Evolutionary conservation across 192 early-diverging fungal genomes (phyloP).

Genomic region (Powellomyces hirtus): DNA sequence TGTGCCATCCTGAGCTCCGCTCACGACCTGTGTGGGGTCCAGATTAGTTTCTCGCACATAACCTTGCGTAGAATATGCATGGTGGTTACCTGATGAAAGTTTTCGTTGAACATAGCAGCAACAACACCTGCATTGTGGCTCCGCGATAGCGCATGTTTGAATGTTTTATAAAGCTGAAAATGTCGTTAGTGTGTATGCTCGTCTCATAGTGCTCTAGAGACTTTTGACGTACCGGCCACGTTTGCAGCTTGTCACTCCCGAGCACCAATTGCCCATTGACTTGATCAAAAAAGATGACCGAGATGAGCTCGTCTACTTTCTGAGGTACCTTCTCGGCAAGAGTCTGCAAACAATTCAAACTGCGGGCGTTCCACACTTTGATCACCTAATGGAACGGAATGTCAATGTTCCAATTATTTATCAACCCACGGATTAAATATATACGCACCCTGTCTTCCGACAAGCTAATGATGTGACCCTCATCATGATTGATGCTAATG

Average conservation of each 20-base stretch:
- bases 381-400: slow-evolving; percentile 38
- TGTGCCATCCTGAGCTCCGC: slow-evolving; percentile 48
- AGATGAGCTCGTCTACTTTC: slow-evolving; percentile 57
- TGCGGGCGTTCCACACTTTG: slow-evolving; percentile 63
- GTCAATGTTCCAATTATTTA: background rate
- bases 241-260: slow-evolving; percentile 55
- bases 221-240: slow-evolving; percentile 45
- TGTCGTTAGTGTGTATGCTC: background rate
- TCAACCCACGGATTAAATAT: background rate
- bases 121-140: slow-evolving; percentile 54
- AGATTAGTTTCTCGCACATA: background rate
- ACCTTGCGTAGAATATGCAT: background rate
- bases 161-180: slow-evolving; percentile 45
- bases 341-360: slow-evolving; percentile 59
- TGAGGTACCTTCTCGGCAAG: slow-evolving; percentile 57
- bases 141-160: slow-evolving; percentile 34
- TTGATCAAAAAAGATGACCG: slow-evolving; percentile 52
- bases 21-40: slow-evolving; percentile 39
- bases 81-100: slow-evolving; percentile 54
- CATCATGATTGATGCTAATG: slow-evolving; percentile 57
- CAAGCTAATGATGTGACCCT: slow-evolving; percentile 55
- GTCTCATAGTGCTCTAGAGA: background rate
- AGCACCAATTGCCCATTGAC: slow-evolving; percentile 50
- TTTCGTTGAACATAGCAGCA: slow-evolving; percentile 58
- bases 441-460: slow-evolving; percentile 58